Conservation (phyloP, 371 early-diverging fungal species). For the Coemansia sp. region DNA sequence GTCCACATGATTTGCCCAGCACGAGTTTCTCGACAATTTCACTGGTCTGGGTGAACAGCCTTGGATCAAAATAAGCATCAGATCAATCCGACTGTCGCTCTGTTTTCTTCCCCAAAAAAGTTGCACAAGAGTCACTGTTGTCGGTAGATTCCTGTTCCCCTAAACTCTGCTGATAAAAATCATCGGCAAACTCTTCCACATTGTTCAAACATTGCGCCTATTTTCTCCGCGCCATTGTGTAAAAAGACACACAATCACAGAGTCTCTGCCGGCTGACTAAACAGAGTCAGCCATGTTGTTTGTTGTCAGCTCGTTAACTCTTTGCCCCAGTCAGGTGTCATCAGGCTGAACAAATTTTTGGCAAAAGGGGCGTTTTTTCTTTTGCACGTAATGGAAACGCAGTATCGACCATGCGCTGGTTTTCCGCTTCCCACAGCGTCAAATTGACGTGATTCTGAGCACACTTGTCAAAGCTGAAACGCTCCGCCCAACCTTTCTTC, state of each 20-base stretch:
- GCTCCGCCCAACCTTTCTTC: no score
- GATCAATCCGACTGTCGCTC: neutral
- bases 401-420: neutral
- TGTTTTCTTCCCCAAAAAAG: no score
- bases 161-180: neutral
- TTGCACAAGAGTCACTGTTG: neutral
- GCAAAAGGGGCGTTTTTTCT: neutral
- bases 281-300: neutral
- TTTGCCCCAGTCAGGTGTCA: neutral
- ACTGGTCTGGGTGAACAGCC: neutral
- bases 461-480: no score
- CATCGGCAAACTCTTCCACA: neutral
- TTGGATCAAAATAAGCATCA: neutral
- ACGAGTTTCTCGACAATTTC: neutral
- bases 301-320: neutral
- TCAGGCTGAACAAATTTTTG: neutral
- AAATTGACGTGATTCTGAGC: no score
- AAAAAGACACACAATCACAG: neutral
- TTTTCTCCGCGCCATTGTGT: neutral
- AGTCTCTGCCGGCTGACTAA: neutral
- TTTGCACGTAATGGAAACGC: neutral
- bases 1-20: neutral
- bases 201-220: slow-evolving; percentile 2
- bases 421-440: neutral
- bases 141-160: neutral